phyloP scores from a whole-genome alignment of 1,284 basidiomycete genomes.

The Heliocybe sulcata region DNA sequence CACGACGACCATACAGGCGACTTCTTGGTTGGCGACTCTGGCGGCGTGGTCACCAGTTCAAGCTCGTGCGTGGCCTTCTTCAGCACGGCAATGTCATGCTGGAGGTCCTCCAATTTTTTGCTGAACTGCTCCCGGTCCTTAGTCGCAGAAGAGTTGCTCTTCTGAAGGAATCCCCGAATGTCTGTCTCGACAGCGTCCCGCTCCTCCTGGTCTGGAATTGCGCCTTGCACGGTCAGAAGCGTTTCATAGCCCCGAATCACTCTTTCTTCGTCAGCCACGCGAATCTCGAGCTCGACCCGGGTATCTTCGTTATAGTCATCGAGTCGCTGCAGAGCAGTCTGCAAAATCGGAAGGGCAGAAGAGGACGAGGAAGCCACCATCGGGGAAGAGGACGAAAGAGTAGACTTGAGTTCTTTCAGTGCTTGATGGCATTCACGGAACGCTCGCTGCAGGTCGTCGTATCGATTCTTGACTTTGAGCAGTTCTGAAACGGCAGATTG shows the following conservation, averaged over 20 bases:
- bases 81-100: slow-evolving; percentile 69
- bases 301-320: slow-evolving; percentile 81
- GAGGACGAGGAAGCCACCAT: slow-evolving; percentile 8
- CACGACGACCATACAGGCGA: slow-evolving; percentile 45
- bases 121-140: slow-evolving; percentile 44
- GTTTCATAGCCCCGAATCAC: slow-evolving; percentile 68
- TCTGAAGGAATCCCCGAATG: slow-evolving; percentile 54
- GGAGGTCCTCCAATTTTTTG: slow-evolving; percentile 67
- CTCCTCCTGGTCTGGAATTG: slow-evolving; percentile 28
- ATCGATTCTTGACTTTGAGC: slow-evolving; percentile 38
- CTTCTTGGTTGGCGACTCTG: slow-evolving; percentile 7
- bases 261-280: slow-evolving; percentile 71
- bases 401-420: slow-evolving; percentile 47
- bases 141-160: slow-evolving; percentile 40
- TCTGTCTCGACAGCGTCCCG: slow-evolving; percentile 40
- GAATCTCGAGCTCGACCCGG: slow-evolving; percentile 82
- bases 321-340: slow-evolving; percentile 55
- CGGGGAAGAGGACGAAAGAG: slow-evolving; percentile 17
- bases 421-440: slow-evolving; percentile 67
- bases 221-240: slow-evolving; percentile 53
- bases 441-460: slow-evolving; percentile 51
- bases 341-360: slow-evolving; percentile 30
- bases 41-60: slow-evolving; percentile 7
- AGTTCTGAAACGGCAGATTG: slow-evolving; percentile 36
- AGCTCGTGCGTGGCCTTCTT: slow-evolving; percentile 50